These are phyloP conservation scores for Casaregolazyma lundiana DNA, from an alignment of 1,139 yeast genomes.

Conservation along the genomic window DNA sequence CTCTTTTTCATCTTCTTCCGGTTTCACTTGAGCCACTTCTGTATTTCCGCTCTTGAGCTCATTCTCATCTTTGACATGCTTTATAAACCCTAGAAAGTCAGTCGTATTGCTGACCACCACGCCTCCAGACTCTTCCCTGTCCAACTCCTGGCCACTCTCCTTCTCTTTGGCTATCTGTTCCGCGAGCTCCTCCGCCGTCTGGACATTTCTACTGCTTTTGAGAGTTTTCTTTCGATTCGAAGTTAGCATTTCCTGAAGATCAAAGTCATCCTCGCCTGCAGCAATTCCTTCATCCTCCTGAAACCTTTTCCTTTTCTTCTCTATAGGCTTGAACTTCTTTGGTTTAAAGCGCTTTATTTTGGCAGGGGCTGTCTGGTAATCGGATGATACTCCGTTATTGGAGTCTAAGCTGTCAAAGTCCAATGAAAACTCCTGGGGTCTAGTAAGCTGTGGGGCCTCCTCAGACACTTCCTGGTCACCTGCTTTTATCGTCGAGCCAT, in stretches of 20 bases:
- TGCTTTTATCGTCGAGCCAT: constrained; percentile 20
- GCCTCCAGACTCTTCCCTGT: constrained; percentile 14
- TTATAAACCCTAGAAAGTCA: constrained; percentile 20
- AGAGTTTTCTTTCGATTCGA: constrained; percentile 46
- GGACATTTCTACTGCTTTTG: constrained; percentile 27
- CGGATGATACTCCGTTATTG: constrained; percentile 17
- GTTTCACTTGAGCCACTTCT: not conserved
- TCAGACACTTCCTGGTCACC: constrained; percentile 5
- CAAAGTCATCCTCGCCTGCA: constrained; percentile 19
- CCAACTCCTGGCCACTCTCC: constrained; percentile 14
- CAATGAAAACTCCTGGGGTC: constrained; percentile 9
- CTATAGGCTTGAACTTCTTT: constrained; percentile 20
- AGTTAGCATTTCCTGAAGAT: constrained; percentile 28
- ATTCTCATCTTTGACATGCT: constrained; percentile 12
- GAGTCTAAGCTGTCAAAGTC: constrained; percentile 18
- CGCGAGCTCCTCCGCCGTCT: constrained; percentile 24
- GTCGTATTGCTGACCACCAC: constrained; percentile 20
- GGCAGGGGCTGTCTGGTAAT: constrained; percentile 31
- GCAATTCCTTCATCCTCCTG: constrained; percentile 22
- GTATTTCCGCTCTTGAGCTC: constrained; percentile 1
- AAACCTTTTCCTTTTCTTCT: constrained; percentile 20
- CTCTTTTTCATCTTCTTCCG: not conserved
- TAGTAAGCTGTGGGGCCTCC: not conserved
- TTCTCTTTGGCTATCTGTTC: constrained; percentile 19
- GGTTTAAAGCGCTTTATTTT: constrained; percentile 48